Base-by-base conservation (phyloP, 2,329 filamentous ascomycete species). In the Aspergillus piperis region DNA sequence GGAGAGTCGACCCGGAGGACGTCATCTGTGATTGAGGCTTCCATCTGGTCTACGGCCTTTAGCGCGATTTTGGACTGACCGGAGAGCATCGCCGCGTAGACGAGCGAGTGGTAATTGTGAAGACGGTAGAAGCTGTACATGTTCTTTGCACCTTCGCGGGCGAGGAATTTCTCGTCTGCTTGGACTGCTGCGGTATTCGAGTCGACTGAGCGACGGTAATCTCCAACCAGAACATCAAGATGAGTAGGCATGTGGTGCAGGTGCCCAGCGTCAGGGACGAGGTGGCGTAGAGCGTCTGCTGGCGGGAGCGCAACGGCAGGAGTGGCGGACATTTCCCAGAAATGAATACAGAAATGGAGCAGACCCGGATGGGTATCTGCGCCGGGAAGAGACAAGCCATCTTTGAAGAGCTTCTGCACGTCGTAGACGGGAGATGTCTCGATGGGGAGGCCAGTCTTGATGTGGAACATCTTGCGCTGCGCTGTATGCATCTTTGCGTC, bases 1-100 rank as follows among this genome's bases (percentile, higher is more conserved):
- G 89, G 89, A 0, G 84, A 87, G 62, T 87, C 70, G 3, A 90
- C 79, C 0, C 84, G 83, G 0, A 92, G 79, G 2, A 92, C 75
- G 0, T 83, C 82, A 49, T 89, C 85, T 0, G 88, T 83, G 11
- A 92, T 75, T 0, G 85, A 84, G 0, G 75, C 76, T 66, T 91
- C 88, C 53, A 92, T 81, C 25, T 79, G 76, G 0, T 70, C 66
- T 0, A 84, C 83, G 0, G 88, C 86, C 0, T 88, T 82, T 1
- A 92, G 71, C 0, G 89, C 87, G 2, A 87, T 78, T 19, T 78
- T 73, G 0, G 80, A 88, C 68, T 88, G 84, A 0, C 87, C 90
- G 0, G 88, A 84, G 59, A 93, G 88, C 88, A 93, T 90, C 52
- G 90, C 89, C 0, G 87, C 87, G 68, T 92, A 93, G 39, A 92